Percentiles rank a stretch among this genome's conserved stretches.
phyloP scores from a whole-genome alignment of 257 asterid species.

The Forsythia suspensa region DNA sequence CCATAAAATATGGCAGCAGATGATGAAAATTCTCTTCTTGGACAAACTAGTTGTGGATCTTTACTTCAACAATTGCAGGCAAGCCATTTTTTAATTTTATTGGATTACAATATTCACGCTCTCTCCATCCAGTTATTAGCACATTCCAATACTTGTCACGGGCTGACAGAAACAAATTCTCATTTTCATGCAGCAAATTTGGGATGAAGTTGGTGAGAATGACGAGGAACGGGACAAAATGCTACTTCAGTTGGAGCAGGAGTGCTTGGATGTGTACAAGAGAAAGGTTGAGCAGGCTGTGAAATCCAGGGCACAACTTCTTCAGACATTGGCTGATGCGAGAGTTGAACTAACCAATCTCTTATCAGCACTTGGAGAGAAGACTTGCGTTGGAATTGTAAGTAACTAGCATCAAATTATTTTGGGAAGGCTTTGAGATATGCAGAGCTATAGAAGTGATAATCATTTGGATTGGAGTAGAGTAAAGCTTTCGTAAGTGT shows the following conservation, averaged over 20 bases:
- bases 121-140: not conserved
- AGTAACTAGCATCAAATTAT: conserved; percentile 22
- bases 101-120: not conserved
- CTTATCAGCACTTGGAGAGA: conserved; percentile 72
- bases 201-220: conserved; percentile 85
- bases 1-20: conserved; percentile 52
- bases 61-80: conserved; percentile 67
- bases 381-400: conserved; percentile 60
- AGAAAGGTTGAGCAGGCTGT: conserved; percentile 90
- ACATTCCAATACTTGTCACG: not conserved
- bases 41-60: conserved; percentile 57
- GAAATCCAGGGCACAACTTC: conserved; percentile 68
- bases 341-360: conserved; percentile 88
- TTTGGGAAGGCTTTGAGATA: not conserved
- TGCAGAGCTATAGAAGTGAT: conserved; percentile 2
- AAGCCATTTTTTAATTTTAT: conserved; percentile 2
- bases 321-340: conserved; percentile 88
- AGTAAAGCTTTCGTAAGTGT: conserved; percentile 1
- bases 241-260: conserved; percentile 79
- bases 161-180: conserved; percentile 6
- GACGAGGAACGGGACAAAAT: conserved; percentile 72
- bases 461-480: conserved; percentile 14
- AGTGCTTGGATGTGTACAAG: conserved; percentile 76
- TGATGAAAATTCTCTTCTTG: conserved; percentile 43
- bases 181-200: conserved; percentile 51